Evolutionary conservation across 1,284 basidiomycete genomes (phyloP).

Genomic region (Apiotrichum laibachii): DNA sequence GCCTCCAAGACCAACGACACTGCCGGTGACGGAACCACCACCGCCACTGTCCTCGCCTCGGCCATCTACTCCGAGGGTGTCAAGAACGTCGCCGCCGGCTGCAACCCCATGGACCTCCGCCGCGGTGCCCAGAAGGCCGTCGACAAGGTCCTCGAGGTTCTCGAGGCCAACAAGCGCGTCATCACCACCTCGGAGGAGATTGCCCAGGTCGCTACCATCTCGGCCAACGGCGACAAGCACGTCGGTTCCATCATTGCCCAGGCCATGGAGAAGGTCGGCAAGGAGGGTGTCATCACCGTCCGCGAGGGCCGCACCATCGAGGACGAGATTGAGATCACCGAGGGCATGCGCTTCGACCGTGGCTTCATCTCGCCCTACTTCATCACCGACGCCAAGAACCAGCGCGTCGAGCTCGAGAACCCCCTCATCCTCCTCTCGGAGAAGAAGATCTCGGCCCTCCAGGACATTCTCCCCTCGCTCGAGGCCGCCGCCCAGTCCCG

Average conservation of each 20-base stretch:
- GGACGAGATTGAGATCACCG: slow-evolving; percentile 98
- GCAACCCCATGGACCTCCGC: slow-evolving; percentile 99
- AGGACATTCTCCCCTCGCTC: slow-evolving; percentile 92
- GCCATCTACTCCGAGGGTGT: slow-evolving; percentile 98
- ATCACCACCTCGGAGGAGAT: slow-evolving; percentile 98
- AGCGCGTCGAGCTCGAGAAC: slow-evolving; percentile 97
- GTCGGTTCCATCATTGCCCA: slow-evolving; percentile 96
- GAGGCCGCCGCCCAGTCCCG: slow-evolving; percentile 88
- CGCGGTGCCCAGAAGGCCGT: slow-evolving; percentile 95
- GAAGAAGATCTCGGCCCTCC: slow-evolving; percentile 95
- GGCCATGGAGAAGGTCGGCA: slow-evolving; percentile 99
- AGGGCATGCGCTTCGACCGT: slow-evolving; percentile 99
- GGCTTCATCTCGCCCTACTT: slow-evolving; percentile 99
- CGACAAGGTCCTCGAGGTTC: slow-evolving; percentile 88
- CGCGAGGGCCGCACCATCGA: slow-evolving; percentile 97
- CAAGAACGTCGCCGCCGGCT: slow-evolving; percentile 96
- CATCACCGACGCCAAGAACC: slow-evolving; percentile 95
- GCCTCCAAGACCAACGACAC: slow-evolving; percentile 96
- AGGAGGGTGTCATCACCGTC: slow-evolving; percentile 99
- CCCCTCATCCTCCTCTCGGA: slow-evolving; percentile 89
- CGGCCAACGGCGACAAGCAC: slow-evolving; percentile 92
- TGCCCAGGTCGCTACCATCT: slow-evolving; percentile 92
- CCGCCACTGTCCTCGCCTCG: slow-evolving; percentile 92
- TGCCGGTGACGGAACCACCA: slow-evolving; percentile 97
- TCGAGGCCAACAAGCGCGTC: slow-evolving; percentile 83